Evolutionary conservation across 352 stramenopile species (phyloP), one percentile per base, ranked within the genome.

Genomic region (Globisporangium barbulae): DNA sequence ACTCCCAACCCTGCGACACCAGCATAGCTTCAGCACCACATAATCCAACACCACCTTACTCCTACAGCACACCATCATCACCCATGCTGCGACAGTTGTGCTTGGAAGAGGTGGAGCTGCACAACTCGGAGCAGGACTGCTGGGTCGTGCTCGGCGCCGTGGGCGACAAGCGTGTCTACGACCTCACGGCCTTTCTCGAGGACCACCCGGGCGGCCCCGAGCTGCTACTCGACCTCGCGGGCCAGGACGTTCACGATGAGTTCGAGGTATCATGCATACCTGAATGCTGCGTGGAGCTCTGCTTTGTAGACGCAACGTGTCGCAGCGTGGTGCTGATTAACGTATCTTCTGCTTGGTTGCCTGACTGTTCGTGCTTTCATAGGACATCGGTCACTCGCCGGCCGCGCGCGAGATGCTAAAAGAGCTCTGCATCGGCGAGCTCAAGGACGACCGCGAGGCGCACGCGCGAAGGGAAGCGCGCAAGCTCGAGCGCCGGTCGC

Each of bases 181-280:
- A 99, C 68, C 82, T 98, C 39, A 95, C 90, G 17, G 90, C 84
- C 42, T 99, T 98, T 72, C 78, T 98, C 21, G 91, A 98, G 56
- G 91, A 98, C 64, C 96, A 99, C 69, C 94, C 96, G 0, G 94
- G 96, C 60, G 96, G 94, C 15, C 79, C 92, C 5, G 94, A 98
- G 71, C 79, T 98, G 30, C 80, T 99, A 57, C 70, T 98, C 35
- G 92, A 96, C 58, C 73, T 96, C 35, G 89, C 82, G 25, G 91
- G 89, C 22, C 72, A 85, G 61, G 89, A 97, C 69, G 86, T 76
- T 19, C 84, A 89, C 13, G 85, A 90, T 25, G 86, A 87, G 39
- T 97, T 97, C 60, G 64, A 76, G 72, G 68, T 70, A 39, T 17
- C 31, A 52, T n/a, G 17, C 21, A 6, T 58, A 31, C 12, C 31